These are phyloP conservation scores for Stentor roeselii DNA, from an alignment of 73 alveolate genomes.

Conservation along the genomic window DNA sequence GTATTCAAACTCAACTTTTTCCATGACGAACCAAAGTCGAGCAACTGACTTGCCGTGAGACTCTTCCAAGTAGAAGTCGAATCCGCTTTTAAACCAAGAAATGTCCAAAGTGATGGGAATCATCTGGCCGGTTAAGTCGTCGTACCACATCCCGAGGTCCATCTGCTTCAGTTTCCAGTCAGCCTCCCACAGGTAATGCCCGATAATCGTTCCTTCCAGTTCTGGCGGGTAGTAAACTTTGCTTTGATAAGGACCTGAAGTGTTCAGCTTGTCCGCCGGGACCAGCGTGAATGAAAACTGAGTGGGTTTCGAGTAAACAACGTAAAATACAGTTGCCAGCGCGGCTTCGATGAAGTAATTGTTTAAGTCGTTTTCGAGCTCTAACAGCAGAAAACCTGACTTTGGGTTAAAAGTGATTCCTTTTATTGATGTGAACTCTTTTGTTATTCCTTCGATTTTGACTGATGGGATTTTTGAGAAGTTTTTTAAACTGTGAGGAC, in stretches of 20 bases:
- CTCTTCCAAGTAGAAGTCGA: not conserved
- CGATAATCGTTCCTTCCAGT: slow-evolving; percentile 26
- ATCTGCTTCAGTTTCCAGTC: slow-evolving; percentile 36
- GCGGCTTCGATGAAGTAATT: not conserved
- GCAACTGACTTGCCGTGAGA: not conserved
- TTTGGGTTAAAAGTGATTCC: not conserved
- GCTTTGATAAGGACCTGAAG: slow-evolving; percentile 26
- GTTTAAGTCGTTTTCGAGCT: not conserved
- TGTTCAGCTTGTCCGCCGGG: slow-evolving; percentile 28
- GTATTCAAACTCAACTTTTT: slow-evolving; percentile 22
- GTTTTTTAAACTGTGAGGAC: not conserved
- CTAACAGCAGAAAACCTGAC: slow-evolving; percentile 10
- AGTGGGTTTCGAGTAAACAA: slow-evolving; percentile 1
- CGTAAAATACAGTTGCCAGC: not conserved
- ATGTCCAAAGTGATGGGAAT: slow-evolving; percentile 6
- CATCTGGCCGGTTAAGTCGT: not conserved
- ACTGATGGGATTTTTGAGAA: not conserved
- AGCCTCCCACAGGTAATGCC: slow-evolving; percentile 26
- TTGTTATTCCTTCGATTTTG: not conserved
- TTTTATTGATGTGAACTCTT: not conserved
- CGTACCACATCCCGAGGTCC: slow-evolving; percentile 13
- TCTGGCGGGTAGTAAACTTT: slow-evolving; percentile 15
- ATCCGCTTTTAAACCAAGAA: slow-evolving; percentile 10
- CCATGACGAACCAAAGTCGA: slow-evolving; percentile 27
- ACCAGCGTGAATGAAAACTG: slow-evolving; percentile 9